Evolutionary conservation across 192 early-diverging fungal species (phyloP).

Genomic region (Umbelopsis sp.): DNA sequence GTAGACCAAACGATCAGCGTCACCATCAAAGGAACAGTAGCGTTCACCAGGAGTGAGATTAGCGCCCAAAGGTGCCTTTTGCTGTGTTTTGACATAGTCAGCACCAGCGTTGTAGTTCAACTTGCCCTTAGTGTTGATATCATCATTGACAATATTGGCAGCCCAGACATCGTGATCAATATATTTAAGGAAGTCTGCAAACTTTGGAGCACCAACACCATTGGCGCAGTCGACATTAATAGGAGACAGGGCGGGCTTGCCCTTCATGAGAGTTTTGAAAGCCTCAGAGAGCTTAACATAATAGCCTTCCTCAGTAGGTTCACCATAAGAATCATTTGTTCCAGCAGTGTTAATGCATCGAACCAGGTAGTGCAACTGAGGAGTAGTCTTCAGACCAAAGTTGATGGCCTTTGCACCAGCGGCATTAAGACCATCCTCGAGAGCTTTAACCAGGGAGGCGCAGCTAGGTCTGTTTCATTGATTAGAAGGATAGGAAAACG

Average conservation of each 20-base stretch:
- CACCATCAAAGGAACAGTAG: constrained; percentile 93
- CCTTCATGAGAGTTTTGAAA: constrained; percentile 72
- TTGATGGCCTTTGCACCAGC: constrained; percentile 71
- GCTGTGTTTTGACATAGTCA: constrained; percentile 96
- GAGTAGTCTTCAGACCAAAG: constrained; percentile 91
- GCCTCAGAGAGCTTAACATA: constrained; percentile 88
- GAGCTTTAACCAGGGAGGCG: constrained; percentile 72
- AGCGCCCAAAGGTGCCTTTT: constrained; percentile 75
- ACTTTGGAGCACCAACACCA: constrained; percentile 93
- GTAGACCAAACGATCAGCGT: constrained; percentile 98
- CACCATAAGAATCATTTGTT: constrained; percentile 25
- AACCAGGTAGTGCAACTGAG: constrained; percentile 89
- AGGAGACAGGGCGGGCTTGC: constrained; percentile 66
- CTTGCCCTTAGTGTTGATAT: constrained; percentile 68
- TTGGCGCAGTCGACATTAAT: constrained; percentile 93
- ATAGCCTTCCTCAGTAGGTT: constrained; percentile 91
- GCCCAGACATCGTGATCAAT: constrained; percentile 67
- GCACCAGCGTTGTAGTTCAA: constrained; percentile 94
- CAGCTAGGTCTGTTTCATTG: constrained; percentile 75
- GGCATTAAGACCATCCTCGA: constrained; percentile 82
- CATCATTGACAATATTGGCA: constrained; percentile 75
- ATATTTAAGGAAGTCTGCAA: constrained; percentile 71
- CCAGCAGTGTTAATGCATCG: constrained; percentile 27
- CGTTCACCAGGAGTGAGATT: constrained; percentile 67
- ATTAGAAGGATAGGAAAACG: neutral